Evolutionary conservation across 371 early-diverging fungal species (phyloP).

Genomic region (Massospora cicadina): DNA sequence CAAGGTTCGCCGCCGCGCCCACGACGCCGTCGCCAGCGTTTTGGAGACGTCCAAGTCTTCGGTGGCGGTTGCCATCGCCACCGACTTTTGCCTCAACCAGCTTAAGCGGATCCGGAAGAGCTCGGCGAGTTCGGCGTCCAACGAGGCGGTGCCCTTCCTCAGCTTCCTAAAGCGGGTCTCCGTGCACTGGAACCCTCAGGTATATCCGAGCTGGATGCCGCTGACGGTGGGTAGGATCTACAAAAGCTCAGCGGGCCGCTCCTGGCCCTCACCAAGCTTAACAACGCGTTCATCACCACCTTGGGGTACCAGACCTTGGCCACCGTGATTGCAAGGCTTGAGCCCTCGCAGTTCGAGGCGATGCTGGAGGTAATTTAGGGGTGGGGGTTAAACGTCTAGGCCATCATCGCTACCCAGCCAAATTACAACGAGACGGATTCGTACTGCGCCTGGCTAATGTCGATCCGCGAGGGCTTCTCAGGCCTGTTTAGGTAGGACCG

Average conservation of each 20-base stretch:
- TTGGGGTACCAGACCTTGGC: constrained; percentile 68
- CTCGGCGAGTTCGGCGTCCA: constrained; percentile 38
- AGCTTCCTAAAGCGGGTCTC: not conserved
- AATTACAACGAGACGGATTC: constrained; percentile 61
- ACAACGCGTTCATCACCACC: constrained; percentile 61
- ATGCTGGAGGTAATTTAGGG: not conserved
- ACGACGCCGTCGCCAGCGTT: constrained; percentile 55
- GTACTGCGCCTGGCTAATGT: constrained; percentile 69
- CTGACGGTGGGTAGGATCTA: not conserved
- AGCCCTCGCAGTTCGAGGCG: constrained; percentile 11
- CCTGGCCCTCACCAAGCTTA: constrained; percentile 61
- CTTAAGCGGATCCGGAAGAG: constrained; percentile 46
- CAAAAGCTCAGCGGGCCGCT: constrained; percentile 44
- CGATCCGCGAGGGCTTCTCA: constrained; percentile 50
- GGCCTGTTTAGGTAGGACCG: constrained; percentile 24
- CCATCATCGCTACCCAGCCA: constrained; percentile 38
- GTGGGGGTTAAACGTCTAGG: constrained; percentile 14
- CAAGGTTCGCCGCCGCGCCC: constrained; percentile 77
- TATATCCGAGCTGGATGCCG: not conserved
- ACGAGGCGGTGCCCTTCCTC: constrained; percentile 8
- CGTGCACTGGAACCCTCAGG: not conserved
- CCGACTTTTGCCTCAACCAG: constrained; percentile 48
- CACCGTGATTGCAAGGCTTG: not conserved
- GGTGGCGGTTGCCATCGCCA: constrained; percentile 41
- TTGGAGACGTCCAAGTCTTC: constrained; percentile 58